Percentiles rank a stretch among this genome's conserved stretches.
Conservation (phyloP, 306 rosid species). For the Dicorynia guianensis region DNA sequence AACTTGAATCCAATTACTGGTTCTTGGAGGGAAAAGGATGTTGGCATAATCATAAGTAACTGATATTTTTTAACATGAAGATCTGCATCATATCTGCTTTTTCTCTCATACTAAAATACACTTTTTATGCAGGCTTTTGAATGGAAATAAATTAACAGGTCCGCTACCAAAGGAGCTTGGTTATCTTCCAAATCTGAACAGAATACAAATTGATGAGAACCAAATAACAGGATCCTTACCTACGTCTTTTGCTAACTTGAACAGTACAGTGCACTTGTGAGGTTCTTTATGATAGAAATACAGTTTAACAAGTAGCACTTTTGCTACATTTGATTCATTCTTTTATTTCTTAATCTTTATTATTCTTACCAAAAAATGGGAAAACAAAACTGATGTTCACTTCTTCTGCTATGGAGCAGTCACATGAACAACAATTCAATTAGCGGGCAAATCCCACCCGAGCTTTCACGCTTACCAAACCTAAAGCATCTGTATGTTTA, state of each 20-base stretch:
- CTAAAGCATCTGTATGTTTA: conserved; percentile 86
- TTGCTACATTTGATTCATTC: conserved; percentile 11
- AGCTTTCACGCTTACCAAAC: conserved; percentile 60
- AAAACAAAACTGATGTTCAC: conserved; percentile 34
- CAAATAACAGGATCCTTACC: conserved; percentile 79
- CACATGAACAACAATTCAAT: conserved; percentile 99
- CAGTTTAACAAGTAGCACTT: conserved; percentile 22
- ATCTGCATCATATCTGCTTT: not conserved
- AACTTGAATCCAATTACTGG: conserved; percentile 16
- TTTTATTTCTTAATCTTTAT: conserved; percentile 30
- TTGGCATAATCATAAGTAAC: not conserved
- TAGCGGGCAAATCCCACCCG: conserved; percentile 82
- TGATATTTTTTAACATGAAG: conserved; percentile 7
- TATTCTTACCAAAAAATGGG: not conserved
- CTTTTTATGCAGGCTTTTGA: conserved; percentile 69
- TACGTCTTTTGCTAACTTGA: conserved; percentile 70
- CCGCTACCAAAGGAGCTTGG: conserved; percentile 84
- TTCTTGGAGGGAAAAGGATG: not conserved
- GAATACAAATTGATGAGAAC: conserved; percentile 85
- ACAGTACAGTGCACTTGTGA: conserved; percentile 76
- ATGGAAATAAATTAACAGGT: conserved; percentile 83
- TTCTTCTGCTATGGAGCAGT: conserved; percentile 57
- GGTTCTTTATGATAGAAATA: conserved; percentile 47
- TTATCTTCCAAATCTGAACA: conserved; percentile 62
- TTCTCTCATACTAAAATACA: conserved; percentile 20